Conservation (phyloP, 805 yeast species). For the Wickerhamiella brachini region DNA sequence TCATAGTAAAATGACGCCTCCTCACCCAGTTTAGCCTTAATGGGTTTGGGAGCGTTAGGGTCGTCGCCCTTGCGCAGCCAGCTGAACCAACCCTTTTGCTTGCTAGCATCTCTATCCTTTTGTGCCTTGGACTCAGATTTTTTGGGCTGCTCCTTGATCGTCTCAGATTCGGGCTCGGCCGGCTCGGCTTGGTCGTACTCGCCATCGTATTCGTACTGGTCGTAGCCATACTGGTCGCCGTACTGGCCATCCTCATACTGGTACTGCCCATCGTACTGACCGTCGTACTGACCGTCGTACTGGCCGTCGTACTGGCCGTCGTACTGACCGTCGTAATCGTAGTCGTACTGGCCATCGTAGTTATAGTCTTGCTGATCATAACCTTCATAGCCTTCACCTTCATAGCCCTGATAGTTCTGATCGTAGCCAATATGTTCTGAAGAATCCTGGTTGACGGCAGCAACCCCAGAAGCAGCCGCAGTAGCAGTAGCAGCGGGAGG, state of each 20-base stretch:
- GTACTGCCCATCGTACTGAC: background rate
- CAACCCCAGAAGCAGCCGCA: background rate
- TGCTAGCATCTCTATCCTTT: constrained; percentile 15
- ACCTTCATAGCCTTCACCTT: background rate
- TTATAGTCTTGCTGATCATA: background rate
- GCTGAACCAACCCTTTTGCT: constrained; percentile 33
- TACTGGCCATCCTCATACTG: background rate
- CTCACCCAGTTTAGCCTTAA: constrained; percentile 78
- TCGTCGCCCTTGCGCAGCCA: constrained; percentile 45
- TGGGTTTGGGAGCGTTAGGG: constrained; percentile 49
- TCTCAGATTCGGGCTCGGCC: background rate
- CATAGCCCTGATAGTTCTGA: background rate
- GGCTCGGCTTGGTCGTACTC: background rate
- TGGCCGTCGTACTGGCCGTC: background rate
- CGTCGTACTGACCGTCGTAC: background rate
- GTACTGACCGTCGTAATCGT: background rate
- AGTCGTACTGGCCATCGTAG: background rate
- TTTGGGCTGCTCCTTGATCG: background rate
- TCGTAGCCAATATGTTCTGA: background rate
- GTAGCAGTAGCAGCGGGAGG: background rate
- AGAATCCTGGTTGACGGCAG: too few species aligned
- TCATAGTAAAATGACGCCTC: constrained; percentile 63
- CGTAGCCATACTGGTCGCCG: background rate
- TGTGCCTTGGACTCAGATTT: constrained; percentile 14
- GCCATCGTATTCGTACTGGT: background rate